phyloP scores from a whole-genome alignment of 805 yeast genomes.

The Lachancea quebecensis region DNA sequence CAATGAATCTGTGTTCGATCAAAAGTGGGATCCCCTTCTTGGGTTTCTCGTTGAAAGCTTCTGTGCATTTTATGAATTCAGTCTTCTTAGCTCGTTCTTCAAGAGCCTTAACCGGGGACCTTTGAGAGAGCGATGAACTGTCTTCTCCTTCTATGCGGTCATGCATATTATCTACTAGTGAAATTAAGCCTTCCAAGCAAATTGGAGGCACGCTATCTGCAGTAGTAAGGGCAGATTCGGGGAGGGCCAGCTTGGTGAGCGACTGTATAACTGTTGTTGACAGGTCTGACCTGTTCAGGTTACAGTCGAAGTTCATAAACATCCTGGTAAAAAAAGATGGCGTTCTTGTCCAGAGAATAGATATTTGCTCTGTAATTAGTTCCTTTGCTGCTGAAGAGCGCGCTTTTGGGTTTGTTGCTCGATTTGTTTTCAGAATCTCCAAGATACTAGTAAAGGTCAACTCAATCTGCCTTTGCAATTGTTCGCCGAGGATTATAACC shows the following conservation, averaged over 20 bases:
- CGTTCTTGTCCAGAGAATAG: slow-evolving; percentile 73
- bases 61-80: slow-evolving; percentile 69
- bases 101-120: slow-evolving; percentile 18
- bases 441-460: slow-evolving; percentile 59
- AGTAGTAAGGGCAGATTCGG: slow-evolving; percentile 73
- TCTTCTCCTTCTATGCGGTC: slow-evolving; percentile 32
- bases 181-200: slow-evolving; percentile 80
- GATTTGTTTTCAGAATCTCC: slow-evolving; percentile 37
- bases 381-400: slow-evolving; percentile 56
- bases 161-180: slow-evolving; percentile 58
- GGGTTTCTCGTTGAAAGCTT: slow-evolving; percentile 71
- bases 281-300: slow-evolving; percentile 76
- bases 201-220: slow-evolving; percentile 89
- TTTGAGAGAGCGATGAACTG: not conserved
- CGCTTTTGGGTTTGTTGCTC: slow-evolving; percentile 16
- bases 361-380: slow-evolving; percentile 73
- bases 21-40: slow-evolving; percentile 63
- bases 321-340: slow-evolving; percentile 70
- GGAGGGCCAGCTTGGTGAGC: slow-evolving; percentile 70
- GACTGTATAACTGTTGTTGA: slow-evolving; percentile 60
- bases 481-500: slow-evolving; percentile 55
- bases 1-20: slow-evolving; percentile 58
- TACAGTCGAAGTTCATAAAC: slow-evolving; percentile 84
- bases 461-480: slow-evolving; percentile 76
- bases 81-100: slow-evolving; percentile 48